Evolutionary conservation across 2,329 filamentous ascomycete species (phyloP).

Genomic region (Exophiala sp.): DNA sequence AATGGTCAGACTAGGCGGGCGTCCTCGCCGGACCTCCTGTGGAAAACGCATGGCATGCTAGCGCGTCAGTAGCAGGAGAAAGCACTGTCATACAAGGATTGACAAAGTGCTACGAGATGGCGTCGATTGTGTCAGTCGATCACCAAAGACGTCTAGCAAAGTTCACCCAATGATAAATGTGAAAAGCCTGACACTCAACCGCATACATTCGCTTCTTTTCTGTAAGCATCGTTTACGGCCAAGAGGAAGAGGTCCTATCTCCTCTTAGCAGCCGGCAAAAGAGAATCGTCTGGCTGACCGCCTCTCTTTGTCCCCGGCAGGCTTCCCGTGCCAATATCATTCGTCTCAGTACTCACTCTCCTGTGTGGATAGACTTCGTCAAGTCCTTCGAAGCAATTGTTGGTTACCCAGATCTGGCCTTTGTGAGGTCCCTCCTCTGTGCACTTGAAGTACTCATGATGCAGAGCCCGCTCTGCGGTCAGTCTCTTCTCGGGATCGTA

Average conservation of each 20-base stretch:
- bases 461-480: constrained; percentile 82
- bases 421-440: constrained; percentile 41
- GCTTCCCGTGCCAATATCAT: constrained; percentile 88
- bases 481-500: constrained; percentile 89
- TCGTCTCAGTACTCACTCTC: constrained; percentile 89
- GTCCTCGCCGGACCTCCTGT: no score
- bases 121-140: no score
- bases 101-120: no score
- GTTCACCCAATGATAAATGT: no score
- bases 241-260: constrained; percentile 15
- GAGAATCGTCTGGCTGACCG: constrained; percentile 71
- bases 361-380: constrained; percentile 86
- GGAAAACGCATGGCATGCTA: no score
- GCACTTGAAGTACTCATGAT: constrained; percentile 81
- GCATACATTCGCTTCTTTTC: not conserved
- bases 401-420: constrained; percentile 50
- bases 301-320: constrained; percentile 87
- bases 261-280: constrained; percentile 25
- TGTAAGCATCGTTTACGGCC: not conserved
- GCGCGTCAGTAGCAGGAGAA: no score
- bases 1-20: no score
- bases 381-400: constrained; percentile 87
- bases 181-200: no score
- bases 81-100: no score
- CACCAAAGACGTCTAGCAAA: no score